Base-by-base conservation (phyloP, 1,284 basidiomycete species). In the Xerocomus amazonicus region DNA sequence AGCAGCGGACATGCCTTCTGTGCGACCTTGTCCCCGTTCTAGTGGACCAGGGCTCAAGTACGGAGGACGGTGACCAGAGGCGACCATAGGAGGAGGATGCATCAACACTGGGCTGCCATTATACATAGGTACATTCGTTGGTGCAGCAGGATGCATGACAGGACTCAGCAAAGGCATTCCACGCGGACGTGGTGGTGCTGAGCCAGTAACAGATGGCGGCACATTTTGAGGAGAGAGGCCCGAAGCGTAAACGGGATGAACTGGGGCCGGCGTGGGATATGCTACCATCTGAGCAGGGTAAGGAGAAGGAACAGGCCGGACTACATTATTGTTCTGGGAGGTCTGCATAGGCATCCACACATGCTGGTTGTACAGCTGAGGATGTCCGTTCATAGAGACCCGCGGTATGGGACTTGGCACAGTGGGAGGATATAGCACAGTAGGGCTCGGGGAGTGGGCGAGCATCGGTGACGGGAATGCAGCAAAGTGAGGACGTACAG, bases 381-480 rank as follows among this genome's bases (percentile, higher is more conserved):
- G 66, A 52, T 78, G 79, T 13, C 82, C 79, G 56, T 81, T 84
- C 51, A 80, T 68, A 48, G 76, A 69, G 72, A 84, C 80, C 43
- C 80, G 74, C 38, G 83, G 80, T 19, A 81, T 76, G 43, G 83
- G 83, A 55, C 82, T 87, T 13, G 79, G 70, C 10, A 75, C 69
- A 63, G 82, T 75, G 31, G 77, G 72, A 31, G 81, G 71, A 66
- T 87, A 90, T 70, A 87, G 73, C 49, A 85, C 62, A 14, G 73
- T 69, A 26, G 83, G 79, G 52, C 73, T 78, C 6, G 84, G 83
- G 7, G 86, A 79, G 60, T 84, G 84, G 55, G 76, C 80, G 70
- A 84, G 74, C 74, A 87, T 80, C 2, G 84, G 80, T 9, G 85
- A 81, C 28, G 77, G 71, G 61, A 87, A 87, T 27, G 74, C 57